Percentiles rank a stretch among this genome's conserved stretches.
These are phyloP conservation scores for Cordyceps fumosorosea DNA, from an alignment of 2,329 filamentous ascomycete species.

Conservation along the genomic window DNA sequence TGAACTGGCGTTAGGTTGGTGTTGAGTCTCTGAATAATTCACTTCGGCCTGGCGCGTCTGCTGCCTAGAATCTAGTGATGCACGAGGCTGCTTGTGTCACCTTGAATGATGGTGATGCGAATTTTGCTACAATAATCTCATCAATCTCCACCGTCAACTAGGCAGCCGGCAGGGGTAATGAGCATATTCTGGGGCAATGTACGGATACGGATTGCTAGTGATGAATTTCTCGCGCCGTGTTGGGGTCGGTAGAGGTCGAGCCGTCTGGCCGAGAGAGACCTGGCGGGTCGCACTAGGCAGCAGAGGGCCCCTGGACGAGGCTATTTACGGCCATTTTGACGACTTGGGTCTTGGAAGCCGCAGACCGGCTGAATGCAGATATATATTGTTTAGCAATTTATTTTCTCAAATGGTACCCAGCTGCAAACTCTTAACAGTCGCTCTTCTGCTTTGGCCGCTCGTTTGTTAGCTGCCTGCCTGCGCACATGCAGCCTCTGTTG, in stretches of 20 bases:
- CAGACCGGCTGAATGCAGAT: too few relatives aligned
- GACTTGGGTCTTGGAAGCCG: neutral
- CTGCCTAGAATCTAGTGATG: slow-evolving; percentile 1
- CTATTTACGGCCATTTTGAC: neutral
- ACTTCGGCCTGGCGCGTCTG: neutral
- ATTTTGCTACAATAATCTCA: neutral
- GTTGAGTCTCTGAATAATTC: neutral
- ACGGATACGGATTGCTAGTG: neutral
- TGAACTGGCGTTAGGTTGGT: slow-evolving; percentile 2
- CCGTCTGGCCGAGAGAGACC: neutral
- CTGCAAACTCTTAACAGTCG: neutral
- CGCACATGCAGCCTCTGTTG: neutral
- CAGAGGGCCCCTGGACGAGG: slow-evolving; percentile 2
- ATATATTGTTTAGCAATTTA: neutral
- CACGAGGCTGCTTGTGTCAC: neutral
- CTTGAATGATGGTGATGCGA: neutral
- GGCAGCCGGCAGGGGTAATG: slow-evolving; percentile 5
- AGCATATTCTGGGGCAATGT: too few relatives aligned
- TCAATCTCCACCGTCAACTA: neutral
- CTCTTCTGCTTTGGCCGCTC: neutral
- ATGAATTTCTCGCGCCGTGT: too few relatives aligned
- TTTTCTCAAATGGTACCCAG: neutral
- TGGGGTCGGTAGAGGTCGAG: too few relatives aligned
- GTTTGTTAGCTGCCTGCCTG: neutral
- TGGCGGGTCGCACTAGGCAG: slow-evolving; percentile 9